phyloP scores from a whole-genome alignment of 345 rosid genomes.

The Arabis hirsuta region DNA sequence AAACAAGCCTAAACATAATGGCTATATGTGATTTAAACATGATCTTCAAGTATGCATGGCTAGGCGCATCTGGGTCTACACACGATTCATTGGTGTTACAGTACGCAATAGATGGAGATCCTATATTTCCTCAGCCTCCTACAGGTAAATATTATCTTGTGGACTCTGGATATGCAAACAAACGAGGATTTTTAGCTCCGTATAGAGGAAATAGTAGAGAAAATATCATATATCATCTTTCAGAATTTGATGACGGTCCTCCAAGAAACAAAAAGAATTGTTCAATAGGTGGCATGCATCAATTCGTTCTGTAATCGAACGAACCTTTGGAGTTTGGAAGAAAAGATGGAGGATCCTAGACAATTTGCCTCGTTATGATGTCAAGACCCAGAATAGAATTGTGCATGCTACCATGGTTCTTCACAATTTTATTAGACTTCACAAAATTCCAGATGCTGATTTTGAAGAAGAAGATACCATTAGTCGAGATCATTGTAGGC shows the following conservation, averaged over 20 bases:
- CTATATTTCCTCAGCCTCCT: not conserved
- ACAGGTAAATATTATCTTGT: no score
- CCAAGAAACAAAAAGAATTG: not conserved
- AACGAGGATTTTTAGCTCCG: not conserved
- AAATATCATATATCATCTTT: not conserved
- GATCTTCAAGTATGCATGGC: conserved; percentile 5
- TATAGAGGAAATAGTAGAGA: not conserved
- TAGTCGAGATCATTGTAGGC: no score
- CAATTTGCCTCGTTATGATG: no score
- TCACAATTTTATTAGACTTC: no score
- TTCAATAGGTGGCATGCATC: conserved; percentile 6
- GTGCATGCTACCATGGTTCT: no score
- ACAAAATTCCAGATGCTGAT: no score
- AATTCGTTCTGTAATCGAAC: not conserved
- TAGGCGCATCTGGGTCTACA: not conserved
- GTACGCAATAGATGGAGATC: not conserved
- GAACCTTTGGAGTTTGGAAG: no score
- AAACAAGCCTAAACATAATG: no score
- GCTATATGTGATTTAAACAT: conserved; percentile 4
- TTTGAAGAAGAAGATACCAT: no score
- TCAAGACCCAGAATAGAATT: no score
- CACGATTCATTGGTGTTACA: conserved; percentile 3
- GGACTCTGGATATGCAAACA: not conserved
- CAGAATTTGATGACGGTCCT: not conserved
- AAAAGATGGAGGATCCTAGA: no score